Conservation (phyloP, 306 rosid genomes). For the Cicer arietinum region DNA sequence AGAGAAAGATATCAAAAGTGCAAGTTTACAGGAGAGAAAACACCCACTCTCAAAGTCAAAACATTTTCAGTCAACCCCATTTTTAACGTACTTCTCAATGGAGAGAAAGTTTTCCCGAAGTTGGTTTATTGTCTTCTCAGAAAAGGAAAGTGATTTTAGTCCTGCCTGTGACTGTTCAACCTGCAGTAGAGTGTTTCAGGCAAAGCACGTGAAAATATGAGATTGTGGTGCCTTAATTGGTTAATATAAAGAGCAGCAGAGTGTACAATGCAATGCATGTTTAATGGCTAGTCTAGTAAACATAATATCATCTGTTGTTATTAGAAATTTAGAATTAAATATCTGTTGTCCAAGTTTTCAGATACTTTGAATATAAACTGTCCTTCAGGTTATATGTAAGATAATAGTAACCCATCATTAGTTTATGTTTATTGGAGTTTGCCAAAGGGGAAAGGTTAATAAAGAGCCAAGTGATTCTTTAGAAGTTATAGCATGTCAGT, state of each 20-base stretch:
- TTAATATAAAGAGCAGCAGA: conserved; percentile 36
- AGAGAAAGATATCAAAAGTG: conserved; percentile 29
- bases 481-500: neutral
- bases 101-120: conserved; percentile 88
- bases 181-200: conserved; percentile 55
- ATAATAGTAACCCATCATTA: neutral
- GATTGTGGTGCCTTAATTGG: conserved; percentile 23
- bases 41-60: conserved; percentile 33
- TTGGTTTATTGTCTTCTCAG: conserved; percentile 70
- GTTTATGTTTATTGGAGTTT: conserved; percentile 23
- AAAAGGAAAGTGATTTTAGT: conserved; percentile 76
- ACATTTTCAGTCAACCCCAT: conserved; percentile 37
- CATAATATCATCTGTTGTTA: conserved; percentile 15
- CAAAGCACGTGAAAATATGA: conserved; percentile 43
- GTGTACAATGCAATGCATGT: conserved; percentile 17
- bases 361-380: conserved; percentile 32
- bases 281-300: conserved; percentile 15
- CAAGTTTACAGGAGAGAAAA: conserved; percentile 29
- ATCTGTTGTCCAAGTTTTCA: conserved; percentile 2
- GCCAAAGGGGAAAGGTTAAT: neutral
- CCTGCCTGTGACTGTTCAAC: conserved; percentile 93
- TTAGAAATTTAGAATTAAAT: conserved; percentile 23
- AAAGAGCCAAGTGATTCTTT: neutral
- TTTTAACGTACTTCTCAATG: conserved; percentile 82
- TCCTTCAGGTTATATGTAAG: conserved; percentile 14